These are phyloP conservation scores for Sporothrix dimorphospora DNA, from an alignment of 2,329 filamentous ascomycete genomes.

Conservation along the genomic window DNA sequence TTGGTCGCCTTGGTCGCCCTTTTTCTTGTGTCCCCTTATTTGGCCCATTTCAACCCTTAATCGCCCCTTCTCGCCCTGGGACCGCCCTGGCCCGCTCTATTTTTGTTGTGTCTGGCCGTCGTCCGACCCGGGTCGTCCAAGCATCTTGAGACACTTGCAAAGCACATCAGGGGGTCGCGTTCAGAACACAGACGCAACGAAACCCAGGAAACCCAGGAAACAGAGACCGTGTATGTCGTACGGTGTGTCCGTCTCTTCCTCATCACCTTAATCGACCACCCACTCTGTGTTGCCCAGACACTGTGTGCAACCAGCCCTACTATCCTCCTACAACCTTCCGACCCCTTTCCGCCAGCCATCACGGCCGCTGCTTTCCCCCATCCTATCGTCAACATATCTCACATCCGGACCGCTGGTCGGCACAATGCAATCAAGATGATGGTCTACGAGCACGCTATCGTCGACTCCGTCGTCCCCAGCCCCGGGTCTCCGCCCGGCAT, in stretches of 20 bases:
- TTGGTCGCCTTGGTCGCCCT: neutral
- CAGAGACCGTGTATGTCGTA: neutral
- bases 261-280: neutral
- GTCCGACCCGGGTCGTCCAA: constrained; percentile 19
- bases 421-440: constrained; percentile 43
- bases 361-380: neutral
- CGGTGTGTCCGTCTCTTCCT: neutral
- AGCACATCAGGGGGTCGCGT: constrained; percentile 17
- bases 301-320: constrained; percentile 2
- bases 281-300: constrained; percentile 5
- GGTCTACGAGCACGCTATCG: constrained; percentile 45
- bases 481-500: constrained; percentile 77
- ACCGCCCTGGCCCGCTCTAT: constrained; percentile 4
- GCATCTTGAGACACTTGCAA: constrained; percentile 21
- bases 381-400: neutral
- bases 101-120: constrained; percentile 14
- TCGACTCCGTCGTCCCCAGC: constrained; percentile 46
- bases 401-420: constrained; percentile 15
- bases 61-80: neutral
- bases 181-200: constrained; percentile 12
- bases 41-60: neutral
- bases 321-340: neutral
- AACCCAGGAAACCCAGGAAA: constrained; percentile 15
- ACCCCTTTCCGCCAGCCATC: constrained; percentile 9
- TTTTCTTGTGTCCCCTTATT: constrained; percentile 18